Conservation (phyloP, 306 rosid species). For the Calophaca sinica region DNA sequence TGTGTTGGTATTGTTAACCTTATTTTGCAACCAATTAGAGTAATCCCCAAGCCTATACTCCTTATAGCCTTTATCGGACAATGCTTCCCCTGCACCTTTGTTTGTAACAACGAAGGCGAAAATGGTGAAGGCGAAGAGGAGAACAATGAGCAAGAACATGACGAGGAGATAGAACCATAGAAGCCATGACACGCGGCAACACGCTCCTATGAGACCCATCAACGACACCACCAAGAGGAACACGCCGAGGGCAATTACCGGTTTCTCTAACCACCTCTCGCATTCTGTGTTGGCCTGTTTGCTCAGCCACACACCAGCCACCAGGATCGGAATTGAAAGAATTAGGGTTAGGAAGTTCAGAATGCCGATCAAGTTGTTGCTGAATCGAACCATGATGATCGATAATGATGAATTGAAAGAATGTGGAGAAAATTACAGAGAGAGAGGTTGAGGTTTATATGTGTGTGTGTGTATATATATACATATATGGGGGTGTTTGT, state of each 20-base stretch:
- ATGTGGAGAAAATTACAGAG: not conserved
- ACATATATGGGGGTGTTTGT: no score
- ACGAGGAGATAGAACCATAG: slow-evolving; percentile 80
- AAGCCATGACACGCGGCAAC: slow-evolving; percentile 69
- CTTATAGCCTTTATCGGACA: slow-evolving; percentile 62
- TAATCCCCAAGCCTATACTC: slow-evolving; percentile 86
- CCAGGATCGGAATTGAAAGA: slow-evolving; percentile 72
- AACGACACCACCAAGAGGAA: slow-evolving; percentile 71
- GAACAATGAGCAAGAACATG: slow-evolving; percentile 80
- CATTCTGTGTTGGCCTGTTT: slow-evolving; percentile 67
- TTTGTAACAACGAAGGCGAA: slow-evolving; percentile 76
- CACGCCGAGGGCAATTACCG: slow-evolving; percentile 68
- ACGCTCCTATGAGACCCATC: slow-evolving; percentile 81
- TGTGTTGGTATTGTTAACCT: slow-evolving; percentile 56
- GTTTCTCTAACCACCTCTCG: slow-evolving; percentile 68
- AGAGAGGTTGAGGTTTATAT: no score
- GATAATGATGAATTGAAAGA: not conserved
- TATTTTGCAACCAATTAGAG: slow-evolving; percentile 82
- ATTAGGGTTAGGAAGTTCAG: slow-evolving; percentile 70
- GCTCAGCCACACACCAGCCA: slow-evolving; percentile 70
- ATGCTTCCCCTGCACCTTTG: slow-evolving; percentile 63
- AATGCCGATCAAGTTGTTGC: slow-evolving; percentile 72
- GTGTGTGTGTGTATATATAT: no score
- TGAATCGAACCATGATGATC: slow-evolving; percentile 48
- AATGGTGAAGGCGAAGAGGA: slow-evolving; percentile 66